Evolutionary conservation across 495 filamentous ascomycete genomes (phyloP).

Genomic region (Halenospora varia): DNA sequence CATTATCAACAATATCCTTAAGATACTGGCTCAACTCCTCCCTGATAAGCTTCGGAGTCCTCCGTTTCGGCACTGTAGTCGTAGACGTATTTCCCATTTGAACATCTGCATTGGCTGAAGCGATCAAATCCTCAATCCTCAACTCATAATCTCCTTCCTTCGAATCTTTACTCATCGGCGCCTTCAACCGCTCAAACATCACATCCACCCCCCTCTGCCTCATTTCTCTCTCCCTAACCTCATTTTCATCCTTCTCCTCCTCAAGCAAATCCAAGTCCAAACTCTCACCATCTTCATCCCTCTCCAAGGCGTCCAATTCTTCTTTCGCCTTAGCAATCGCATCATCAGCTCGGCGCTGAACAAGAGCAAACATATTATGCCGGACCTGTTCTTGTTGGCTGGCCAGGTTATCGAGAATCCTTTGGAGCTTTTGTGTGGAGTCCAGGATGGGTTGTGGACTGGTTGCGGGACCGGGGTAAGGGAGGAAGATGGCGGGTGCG

Average conservation of each 20-base stretch:
- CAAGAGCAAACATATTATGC: conserved; percentile 38
- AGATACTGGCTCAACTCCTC: neutral
- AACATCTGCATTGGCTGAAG: neutral
- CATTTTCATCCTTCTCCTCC: neutral
- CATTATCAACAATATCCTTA: neutral
- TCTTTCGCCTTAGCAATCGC: conserved; percentile 6
- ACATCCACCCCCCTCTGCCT: neutral
- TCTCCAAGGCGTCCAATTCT: conserved; percentile 7
- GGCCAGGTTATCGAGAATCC: conserved; percentile 36
- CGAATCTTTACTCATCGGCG: neutral
- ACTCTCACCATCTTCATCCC: neutral
- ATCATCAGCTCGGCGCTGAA: conserved; percentile 32
- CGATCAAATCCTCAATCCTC: conserved; percentile 1
- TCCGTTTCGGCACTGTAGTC: neutral
- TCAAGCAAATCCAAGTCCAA: neutral
- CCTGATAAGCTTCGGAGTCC: conserved; percentile 2
- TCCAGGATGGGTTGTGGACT: conserved; percentile 23
- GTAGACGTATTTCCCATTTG: conserved; percentile 1
- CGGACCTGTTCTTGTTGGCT: conserved; percentile 35
- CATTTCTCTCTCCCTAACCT: neutral
- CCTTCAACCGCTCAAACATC: conserved; percentile 6
- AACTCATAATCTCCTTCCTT: conserved; percentile 2
- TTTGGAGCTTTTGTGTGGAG: conserved; percentile 30
- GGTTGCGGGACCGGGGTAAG: conserved; percentile 31
- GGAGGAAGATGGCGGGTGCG: conserved; percentile 39